A percentile compares a stretch with the other conserved stretches of the same genome.
Evolutionary conservation across 306 rosid species (phyloP).

Genomic region (Mimosa pudica): DNA sequence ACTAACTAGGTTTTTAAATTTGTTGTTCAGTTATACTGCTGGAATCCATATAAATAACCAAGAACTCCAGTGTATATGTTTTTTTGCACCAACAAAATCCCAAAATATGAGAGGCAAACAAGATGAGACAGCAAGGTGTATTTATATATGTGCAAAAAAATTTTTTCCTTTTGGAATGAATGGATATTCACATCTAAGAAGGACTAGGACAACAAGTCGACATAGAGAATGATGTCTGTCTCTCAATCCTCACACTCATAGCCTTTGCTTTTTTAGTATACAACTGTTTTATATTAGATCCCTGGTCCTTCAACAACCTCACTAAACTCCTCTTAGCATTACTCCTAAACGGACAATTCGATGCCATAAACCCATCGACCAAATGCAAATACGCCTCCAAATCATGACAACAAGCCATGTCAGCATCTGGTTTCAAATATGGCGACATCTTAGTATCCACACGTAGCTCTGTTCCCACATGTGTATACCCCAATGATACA

Average conservation of each 20-base stretch:
- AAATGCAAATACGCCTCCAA: slow-evolving; percentile 89
- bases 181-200: slow-evolving; percentile 42
- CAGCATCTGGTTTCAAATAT: slow-evolving; percentile 80
- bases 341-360: slow-evolving; percentile 77
- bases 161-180: background rate
- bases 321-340: slow-evolving; percentile 85
- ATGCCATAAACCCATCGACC: slow-evolving; percentile 89
- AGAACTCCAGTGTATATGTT: background rate
- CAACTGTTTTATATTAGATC: slow-evolving; percentile 73
- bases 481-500: slow-evolving; percentile 62
- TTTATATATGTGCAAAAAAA: background rate
- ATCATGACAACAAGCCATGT: slow-evolving; percentile 87
- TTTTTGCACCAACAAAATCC: too few relatives aligned
- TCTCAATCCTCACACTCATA: slow-evolving; percentile 53
- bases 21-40: background rate
- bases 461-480: slow-evolving; percentile 76
- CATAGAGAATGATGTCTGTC: slow-evolving; percentile 46
- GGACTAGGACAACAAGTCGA: slow-evolving; percentile 78
- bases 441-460: slow-evolving; percentile 92
- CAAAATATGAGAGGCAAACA: background rate
- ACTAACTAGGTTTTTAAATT: background rate
- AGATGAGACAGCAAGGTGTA: background rate
- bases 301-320: slow-evolving; percentile 71
- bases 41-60: background rate
- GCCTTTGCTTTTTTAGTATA: slow-evolving; percentile 74